Evolutionary conservation across 441 rosid genomes (phyloP).

Genomic region (Eutrema salsugineum): DNA sequence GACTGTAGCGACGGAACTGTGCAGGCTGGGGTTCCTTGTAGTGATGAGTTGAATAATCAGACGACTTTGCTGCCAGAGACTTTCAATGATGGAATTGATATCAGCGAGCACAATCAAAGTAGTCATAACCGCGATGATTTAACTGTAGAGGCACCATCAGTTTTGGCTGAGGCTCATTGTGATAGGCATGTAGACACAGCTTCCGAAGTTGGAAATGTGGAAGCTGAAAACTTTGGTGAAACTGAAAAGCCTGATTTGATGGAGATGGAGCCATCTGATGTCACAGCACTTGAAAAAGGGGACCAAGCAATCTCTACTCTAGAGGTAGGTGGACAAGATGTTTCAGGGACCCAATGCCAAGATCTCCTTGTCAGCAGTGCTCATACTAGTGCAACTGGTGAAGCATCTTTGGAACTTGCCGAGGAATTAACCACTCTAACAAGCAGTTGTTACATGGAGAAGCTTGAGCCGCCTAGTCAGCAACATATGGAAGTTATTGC

Average conservation of each 20-base stretch:
- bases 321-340: conserved; percentile 28
- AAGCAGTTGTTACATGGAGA: conserved; percentile 16
- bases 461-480: conserved; percentile 23
- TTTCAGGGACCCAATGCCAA: conserved; percentile 26
- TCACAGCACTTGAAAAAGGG: conserved; percentile 33
- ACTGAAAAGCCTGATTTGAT: conserved; percentile 23
- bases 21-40: conserved; percentile 22
- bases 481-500: conserved; percentile 24
- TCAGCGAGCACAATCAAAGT: conserved; percentile 29
- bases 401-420: conserved; percentile 29
- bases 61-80: conserved; percentile 23
- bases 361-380: conserved; percentile 31
- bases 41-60: conserved; percentile 37
- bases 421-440: conserved; percentile 17
- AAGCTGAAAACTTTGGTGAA: conserved; percentile 30
- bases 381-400: conserved; percentile 19
- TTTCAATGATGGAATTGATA: conserved; percentile 23
- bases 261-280: conserved; percentile 35
- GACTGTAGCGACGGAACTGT: conserved; percentile 25
- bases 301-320: conserved; percentile 23
- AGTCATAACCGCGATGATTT: conserved; percentile 17
- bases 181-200: conserved; percentile 23
- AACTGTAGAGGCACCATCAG: conserved; percentile 28
- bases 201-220: conserved; percentile 28
- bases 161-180: conserved; percentile 28